Evolutionary conservation across 1,284 basidiomycete species (phyloP).

Genomic region (Ganoderma sinense): DNA sequence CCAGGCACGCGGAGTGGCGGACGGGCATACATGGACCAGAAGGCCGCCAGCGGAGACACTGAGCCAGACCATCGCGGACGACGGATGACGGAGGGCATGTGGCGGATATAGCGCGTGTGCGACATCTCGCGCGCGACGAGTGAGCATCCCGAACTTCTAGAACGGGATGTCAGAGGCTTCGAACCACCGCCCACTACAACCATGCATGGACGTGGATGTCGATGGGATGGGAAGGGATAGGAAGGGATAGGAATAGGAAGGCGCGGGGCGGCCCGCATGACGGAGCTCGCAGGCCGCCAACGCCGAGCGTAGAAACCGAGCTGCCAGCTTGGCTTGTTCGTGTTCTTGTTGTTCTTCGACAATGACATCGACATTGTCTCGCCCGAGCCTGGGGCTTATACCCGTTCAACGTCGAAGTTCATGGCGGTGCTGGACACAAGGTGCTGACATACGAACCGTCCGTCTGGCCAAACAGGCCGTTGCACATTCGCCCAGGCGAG

Average conservation of each 20-base stretch:
- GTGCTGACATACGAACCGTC: not conserved
- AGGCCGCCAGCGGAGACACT: conserved; percentile 2
- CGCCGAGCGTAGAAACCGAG: conserved; percentile 23
- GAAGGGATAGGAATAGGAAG: not conserved
- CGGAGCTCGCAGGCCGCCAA: conserved; percentile 22
- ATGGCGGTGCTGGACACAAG: not conserved
- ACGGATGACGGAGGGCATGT: not conserved
- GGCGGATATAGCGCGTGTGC: conserved; percentile 11
- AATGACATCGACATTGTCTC: not conserved
- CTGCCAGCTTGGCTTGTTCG: conserved; percentile 14
- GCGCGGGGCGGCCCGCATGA: not conserved
- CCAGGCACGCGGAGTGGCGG: not conserved
- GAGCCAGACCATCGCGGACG: conserved; percentile 1
- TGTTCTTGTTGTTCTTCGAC: not conserved
- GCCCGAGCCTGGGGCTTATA: not conserved
- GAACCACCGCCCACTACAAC: not conserved
- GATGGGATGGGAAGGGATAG: too few relatives aligned
- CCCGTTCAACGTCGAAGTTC: not conserved
- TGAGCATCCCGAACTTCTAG: conserved; percentile 7
- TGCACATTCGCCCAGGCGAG: not conserved
- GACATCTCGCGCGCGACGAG: not conserved
- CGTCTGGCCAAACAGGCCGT: not conserved
- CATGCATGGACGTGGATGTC: not conserved
- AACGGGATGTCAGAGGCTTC: not conserved
- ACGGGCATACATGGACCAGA: conserved; percentile 3